These are phyloP conservation scores for Paramyrothecium roridum DNA, from an alignment of 2,329 filamentous ascomycete genomes.

Conservation along the genomic window DNA sequence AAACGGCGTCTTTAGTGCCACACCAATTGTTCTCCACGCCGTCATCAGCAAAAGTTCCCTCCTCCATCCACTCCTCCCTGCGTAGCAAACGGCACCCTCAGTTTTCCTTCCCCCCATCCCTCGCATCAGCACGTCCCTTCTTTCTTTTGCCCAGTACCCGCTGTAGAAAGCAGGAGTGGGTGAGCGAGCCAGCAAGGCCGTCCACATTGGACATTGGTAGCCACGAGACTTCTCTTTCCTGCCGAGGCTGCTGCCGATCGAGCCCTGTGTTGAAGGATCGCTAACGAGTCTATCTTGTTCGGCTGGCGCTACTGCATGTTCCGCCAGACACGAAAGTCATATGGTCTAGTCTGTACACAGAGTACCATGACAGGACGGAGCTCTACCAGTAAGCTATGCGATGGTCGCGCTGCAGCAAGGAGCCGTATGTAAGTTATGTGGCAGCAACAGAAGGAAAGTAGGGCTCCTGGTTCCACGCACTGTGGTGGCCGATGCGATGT, in stretches of 20 bases:
- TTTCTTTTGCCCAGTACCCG: background rate
- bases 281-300: background rate
- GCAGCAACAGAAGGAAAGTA: too few relatives aligned
- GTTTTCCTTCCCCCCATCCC: background rate
- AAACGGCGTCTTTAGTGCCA: background rate
- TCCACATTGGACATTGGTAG: background rate
- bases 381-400: too few relatives aligned
- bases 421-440: too few relatives aligned
- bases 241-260: background rate
- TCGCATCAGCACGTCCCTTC: background rate
- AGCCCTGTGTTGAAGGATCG: background rate
- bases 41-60: slow-evolving; percentile 4
- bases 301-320: background rate
- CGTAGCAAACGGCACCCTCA: background rate
- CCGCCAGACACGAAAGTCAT: background rate
- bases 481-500: background rate
- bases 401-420: too few relatives aligned
- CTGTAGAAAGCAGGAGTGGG: too few relatives aligned
- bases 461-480: background rate
- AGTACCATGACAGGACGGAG: too few relatives aligned
- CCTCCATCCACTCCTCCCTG: background rate
- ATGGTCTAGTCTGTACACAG: too few relatives aligned
- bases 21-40: background rate
- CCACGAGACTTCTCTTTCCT: background rate
- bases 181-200: background rate